These are phyloP conservation scores for Colletotrichum ledebouriae DNA, from an alignment of 2,329 filamentous ascomycete genomes.

Conservation along the genomic window DNA sequence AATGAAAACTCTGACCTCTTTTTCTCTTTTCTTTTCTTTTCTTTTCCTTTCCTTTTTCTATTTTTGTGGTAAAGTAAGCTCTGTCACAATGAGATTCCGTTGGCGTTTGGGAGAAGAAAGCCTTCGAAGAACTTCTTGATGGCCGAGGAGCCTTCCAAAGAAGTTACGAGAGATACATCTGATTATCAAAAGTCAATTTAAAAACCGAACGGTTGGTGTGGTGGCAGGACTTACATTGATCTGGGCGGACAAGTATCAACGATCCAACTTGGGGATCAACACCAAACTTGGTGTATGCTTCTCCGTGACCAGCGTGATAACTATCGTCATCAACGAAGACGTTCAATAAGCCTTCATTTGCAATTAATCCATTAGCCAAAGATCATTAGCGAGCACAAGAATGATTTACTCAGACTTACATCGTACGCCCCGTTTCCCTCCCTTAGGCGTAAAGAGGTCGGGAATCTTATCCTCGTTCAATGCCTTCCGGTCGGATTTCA, in stretches of 20 bases:
- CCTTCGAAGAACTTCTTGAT: conserved; percentile 5
- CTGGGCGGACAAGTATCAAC: conserved; percentile 72
- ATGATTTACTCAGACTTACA: not conserved
- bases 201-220: too few relatives aligned
- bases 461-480: conserved; percentile 31
- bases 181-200: too few relatives aligned
- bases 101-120: not conserved
- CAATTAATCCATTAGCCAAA: not conserved
- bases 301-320: conserved; percentile 65
- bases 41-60: too few relatives aligned
- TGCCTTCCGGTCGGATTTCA: conserved; percentile 11
- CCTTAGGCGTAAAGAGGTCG: not conserved
- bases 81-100: not conserved
- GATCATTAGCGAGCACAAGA: not conserved
- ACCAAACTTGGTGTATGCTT: conserved; percentile 69
- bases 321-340: conserved; percentile 67
- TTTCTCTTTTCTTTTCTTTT: too few relatives aligned
- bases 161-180: conserved; percentile 15
- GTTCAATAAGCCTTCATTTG: conserved; percentile 51
- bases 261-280: conserved; percentile 68
- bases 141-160: not conserved
- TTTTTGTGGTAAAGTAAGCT: not conserved
- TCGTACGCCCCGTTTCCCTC: conserved; percentile 2
- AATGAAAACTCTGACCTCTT: not conserved
- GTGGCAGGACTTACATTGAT: conserved; percentile 70